A percentile compares a stretch with the other conserved stretches of the same genome.
Evolutionary conservation across 2,329 filamentous ascomycete genomes (phyloP).

Genomic region (Graphilbum fragrans): DNA sequence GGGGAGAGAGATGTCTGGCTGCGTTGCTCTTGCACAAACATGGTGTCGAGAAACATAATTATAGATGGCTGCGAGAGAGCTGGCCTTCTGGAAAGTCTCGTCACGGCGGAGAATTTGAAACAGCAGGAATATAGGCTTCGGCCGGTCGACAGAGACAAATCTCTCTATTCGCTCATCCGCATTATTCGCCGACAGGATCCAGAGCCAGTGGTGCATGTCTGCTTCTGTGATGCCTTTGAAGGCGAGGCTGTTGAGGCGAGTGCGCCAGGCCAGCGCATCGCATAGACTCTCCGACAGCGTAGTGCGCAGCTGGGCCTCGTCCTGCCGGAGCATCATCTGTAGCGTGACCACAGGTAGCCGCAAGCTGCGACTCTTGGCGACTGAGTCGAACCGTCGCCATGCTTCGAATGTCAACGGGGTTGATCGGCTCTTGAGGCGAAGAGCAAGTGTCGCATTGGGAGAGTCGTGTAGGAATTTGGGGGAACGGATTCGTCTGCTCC

Average conservation of each 20-base stretch:
- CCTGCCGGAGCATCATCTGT: slow-evolving; percentile 13
- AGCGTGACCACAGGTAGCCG: slow-evolving; percentile 15
- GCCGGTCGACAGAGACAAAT: slow-evolving; percentile 19
- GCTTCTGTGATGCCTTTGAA: slow-evolving; percentile 19
- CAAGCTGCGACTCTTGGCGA: slow-evolving; percentile 12
- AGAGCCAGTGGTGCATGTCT: slow-evolving; percentile 27
- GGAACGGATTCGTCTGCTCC: not conserved
- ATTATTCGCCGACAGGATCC: slow-evolving; percentile 23
- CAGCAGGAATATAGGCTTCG: slow-evolving; percentile 27
- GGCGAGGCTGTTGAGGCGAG: slow-evolving; percentile 17
- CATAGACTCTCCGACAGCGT: slow-evolving; percentile 11
- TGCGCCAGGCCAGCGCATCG: slow-evolving; percentile 16
- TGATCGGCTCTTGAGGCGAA: slow-evolving; percentile 7
- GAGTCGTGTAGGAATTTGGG: slow-evolving; percentile 10
- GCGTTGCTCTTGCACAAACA: no score
- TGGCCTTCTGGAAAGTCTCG: slow-evolving; percentile 17
- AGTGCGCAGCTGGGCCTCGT: slow-evolving; percentile 10
- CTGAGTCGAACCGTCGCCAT: slow-evolving; percentile 9
- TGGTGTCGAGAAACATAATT: slow-evolving; percentile 16
- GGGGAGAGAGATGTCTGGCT: no score
- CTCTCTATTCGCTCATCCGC: slow-evolving; percentile 23
- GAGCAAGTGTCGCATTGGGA: slow-evolving; percentile 9
- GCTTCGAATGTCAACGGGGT: slow-evolving; percentile 6
- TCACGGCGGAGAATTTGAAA: slow-evolving; percentile 22
- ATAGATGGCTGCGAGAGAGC: slow-evolving; percentile 20